Evolutionary conservation across 352 stramenopile species (phyloP).

Genomic region (Phytophthora aleatoria): DNA sequence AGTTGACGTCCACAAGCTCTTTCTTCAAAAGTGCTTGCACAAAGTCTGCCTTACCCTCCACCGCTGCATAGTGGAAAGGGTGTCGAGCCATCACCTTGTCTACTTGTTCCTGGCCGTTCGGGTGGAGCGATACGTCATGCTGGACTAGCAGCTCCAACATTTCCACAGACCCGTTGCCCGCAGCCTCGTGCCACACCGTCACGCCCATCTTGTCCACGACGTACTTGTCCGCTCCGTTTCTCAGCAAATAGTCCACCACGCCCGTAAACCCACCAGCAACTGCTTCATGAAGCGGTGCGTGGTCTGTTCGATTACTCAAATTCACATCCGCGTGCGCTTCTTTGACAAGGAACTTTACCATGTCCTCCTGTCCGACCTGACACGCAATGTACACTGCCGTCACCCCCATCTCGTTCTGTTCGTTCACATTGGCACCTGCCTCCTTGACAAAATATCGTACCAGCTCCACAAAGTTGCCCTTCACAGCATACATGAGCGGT

Average conservation of each 20-base stretch:
- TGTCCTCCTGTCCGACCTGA: conserved; percentile 55
- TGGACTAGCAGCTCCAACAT: conserved; percentile 66
- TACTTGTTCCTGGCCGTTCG: conserved; percentile 46
- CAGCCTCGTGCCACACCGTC: conserved; percentile 81
- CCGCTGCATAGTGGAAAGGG: conserved; percentile 81
- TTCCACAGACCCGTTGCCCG: conserved; percentile 58
- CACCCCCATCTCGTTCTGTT: conserved; percentile 83
- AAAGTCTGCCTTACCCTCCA: conserved; percentile 70
- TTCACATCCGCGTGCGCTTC: conserved; percentile 61
- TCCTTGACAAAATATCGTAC: conserved; percentile 50
- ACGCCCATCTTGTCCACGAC: conserved; percentile 80
- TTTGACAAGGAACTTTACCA: conserved; percentile 51
- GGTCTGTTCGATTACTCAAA: conserved; percentile 61
- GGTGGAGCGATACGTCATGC: conserved; percentile 54
- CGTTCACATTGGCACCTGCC: conserved; percentile 60
- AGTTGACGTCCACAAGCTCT: conserved; percentile 68
- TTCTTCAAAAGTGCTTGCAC: conserved; percentile 54
- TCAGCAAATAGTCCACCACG: conserved; percentile 56
- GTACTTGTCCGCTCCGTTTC: conserved; percentile 64
- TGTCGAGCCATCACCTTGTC: conserved; percentile 84
- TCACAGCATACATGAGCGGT: conserved; percentile 79
- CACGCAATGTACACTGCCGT: conserved; percentile 73
- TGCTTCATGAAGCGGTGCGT: conserved; percentile 70
- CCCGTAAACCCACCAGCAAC: conserved; percentile 56
- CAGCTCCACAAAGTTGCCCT: conserved; percentile 60